These are phyloP conservation scores for Leccinum fallax DNA, from an alignment of 1,284 basidiomycete genomes.

Conservation along the genomic window DNA sequence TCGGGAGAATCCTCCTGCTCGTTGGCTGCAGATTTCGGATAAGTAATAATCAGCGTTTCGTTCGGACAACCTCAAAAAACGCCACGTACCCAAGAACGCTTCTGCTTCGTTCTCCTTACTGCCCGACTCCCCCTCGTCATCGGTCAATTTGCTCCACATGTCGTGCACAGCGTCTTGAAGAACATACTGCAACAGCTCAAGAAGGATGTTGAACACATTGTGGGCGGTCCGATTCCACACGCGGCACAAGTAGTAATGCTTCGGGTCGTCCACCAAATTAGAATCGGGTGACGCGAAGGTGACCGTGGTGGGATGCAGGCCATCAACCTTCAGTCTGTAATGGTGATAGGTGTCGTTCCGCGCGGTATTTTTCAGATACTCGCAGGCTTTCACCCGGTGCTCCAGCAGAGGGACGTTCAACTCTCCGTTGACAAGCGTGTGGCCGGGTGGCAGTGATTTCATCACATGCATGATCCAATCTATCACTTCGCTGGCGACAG, in stretches of 20 bases:
- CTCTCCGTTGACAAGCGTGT: slow-evolving; percentile 27
- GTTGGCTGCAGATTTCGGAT: slow-evolving; percentile 1
- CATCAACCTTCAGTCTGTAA: slow-evolving; percentile 16
- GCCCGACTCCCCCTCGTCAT: not conserved
- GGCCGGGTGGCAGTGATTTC: slow-evolving; percentile 17
- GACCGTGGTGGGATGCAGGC: slow-evolving; percentile 15
- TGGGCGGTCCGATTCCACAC: slow-evolving; percentile 18
- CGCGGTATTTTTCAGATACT: not conserved
- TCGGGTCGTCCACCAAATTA: slow-evolving; percentile 7
- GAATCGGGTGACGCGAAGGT: slow-evolving; percentile 2
- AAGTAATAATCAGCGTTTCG: slow-evolving; percentile 3
- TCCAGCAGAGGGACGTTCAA: slow-evolving; percentile 28
- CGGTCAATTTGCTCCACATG: not conserved
- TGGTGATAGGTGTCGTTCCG: not conserved
- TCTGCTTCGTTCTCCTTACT: not conserved
- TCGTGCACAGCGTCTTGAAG: slow-evolving; percentile 5
- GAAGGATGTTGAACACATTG: slow-evolving; percentile 22
- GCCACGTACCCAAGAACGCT: slow-evolving; percentile 7
- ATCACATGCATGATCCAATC: slow-evolving; percentile 10
- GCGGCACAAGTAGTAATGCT: slow-evolving; percentile 24
- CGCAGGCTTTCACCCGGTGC: slow-evolving; percentile 19
- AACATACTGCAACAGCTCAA: slow-evolving; percentile 22
- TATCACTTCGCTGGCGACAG: not conserved
- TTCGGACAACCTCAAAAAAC: not conserved
- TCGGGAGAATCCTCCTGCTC: slow-evolving; percentile 6